phyloP scores from a whole-genome alignment of 148 eudicot species.

The Vaccinium macrocarpon region DNA sequence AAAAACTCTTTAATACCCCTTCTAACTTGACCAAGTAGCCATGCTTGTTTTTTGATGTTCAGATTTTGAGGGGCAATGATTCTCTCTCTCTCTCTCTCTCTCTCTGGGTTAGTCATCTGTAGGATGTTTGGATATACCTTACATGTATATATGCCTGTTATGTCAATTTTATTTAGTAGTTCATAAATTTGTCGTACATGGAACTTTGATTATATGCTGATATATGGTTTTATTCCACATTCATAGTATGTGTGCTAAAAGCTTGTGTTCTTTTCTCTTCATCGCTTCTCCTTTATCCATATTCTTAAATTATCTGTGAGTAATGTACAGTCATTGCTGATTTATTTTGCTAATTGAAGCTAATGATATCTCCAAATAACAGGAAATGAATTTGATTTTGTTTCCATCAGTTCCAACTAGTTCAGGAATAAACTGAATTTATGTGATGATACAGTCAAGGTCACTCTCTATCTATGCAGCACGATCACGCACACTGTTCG shows the following conservation, averaged over 20 bases:
- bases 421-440: not conserved
- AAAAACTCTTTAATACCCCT: not conserved
- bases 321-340: not conserved
- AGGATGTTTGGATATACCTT: not conserved
- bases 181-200: not conserved
- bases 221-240: not conserved
- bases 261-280: not conserved
- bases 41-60: not conserved
- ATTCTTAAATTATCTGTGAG: not conserved
- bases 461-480: not conserved
- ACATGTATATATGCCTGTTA: not conserved
- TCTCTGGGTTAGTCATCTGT: not conserved
- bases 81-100: not conserved
- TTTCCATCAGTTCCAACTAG: not conserved
- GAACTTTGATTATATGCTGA: slow-evolving; percentile 8
- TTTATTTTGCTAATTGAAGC: not conserved
- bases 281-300: not conserved
- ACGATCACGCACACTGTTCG: not conserved
- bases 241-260: not conserved
- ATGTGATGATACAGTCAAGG: not conserved
- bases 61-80: not conserved
- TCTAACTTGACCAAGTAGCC: not conserved
- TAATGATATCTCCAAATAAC: slow-evolving; percentile 6
- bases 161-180: not conserved
- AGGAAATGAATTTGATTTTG: not conserved